phyloP scores from a whole-genome alignment of 2,329 filamentous ascomycete species.

The Fusarium agapanthi region DNA sequence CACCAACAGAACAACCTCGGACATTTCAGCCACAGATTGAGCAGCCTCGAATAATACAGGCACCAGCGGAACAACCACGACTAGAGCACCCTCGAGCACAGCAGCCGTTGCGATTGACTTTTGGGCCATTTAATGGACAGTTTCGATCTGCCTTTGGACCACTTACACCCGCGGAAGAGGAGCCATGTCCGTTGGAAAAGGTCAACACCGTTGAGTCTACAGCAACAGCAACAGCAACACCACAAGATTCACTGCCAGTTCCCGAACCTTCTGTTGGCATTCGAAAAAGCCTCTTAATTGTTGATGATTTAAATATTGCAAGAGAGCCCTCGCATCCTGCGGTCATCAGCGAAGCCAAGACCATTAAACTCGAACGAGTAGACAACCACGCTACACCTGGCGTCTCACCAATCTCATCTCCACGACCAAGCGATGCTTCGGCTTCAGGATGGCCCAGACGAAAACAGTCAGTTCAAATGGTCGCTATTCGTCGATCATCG shows the following conservation, averaged over 20 bases:
- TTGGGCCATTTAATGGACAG: slow-evolving; percentile 14
- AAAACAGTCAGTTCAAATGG: slow-evolving; percentile 27
- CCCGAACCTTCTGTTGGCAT: not conserved
- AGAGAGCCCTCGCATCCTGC: slow-evolving; percentile 19
- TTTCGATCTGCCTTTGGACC: slow-evolving; percentile 16
- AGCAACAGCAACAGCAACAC: not conserved
- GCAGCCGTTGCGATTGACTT: slow-evolving; percentile 24
- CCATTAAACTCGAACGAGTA: slow-evolving; percentile 28
- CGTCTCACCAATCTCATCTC: slow-evolving; percentile 23
- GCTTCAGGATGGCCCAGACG: slow-evolving; percentile 7
- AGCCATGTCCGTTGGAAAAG: slow-evolving; percentile 2
- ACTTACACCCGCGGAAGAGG: slow-evolving; percentile 31
- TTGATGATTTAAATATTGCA: slow-evolving; percentile 17
- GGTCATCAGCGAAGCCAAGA: slow-evolving; percentile 34
- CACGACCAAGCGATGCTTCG: slow-evolving; percentile 8
- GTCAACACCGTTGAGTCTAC: not conserved
- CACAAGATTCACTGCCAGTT: not conserved
- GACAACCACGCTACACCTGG: slow-evolving; percentile 25
- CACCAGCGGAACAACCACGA: not conserved
- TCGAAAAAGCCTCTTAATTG: slow-evolving; percentile 12
- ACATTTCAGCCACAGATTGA: not conserved
- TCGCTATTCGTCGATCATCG: slow-evolving; percentile 21
- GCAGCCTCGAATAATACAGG: not conserved
- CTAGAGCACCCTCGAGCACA: slow-evolving; percentile 8
- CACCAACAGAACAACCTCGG: not conserved